Percentiles rank a stretch among this genome's conserved stretches.
These are phyloP conservation scores for Penicillium silybi DNA, from an alignment of 495 filamentous ascomycete genomes.

Conservation along the genomic window DNA sequence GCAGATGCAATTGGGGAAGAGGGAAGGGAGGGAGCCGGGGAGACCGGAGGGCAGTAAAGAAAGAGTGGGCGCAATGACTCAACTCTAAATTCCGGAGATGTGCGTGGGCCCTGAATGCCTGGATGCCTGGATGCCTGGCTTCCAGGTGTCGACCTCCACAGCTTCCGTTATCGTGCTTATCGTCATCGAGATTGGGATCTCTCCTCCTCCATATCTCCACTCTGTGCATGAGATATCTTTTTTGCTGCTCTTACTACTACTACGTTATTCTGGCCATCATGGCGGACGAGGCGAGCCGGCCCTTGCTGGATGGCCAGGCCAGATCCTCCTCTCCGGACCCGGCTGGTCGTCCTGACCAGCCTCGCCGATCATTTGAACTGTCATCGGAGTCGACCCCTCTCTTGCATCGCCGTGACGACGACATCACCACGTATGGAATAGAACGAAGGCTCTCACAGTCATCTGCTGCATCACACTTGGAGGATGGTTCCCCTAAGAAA, in stretches of 20 bases:
- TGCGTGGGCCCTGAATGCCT: background rate
- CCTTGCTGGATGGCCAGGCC: constrained; percentile 26
- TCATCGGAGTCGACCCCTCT: constrained; percentile 45
- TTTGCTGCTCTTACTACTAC: constrained; percentile 4
- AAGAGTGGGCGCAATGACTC: constrained; percentile 19
- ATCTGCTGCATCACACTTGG: background rate
- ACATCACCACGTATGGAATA: constrained; percentile 31
- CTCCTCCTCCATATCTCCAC: constrained; percentile 2
- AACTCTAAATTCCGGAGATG: constrained; percentile 14
- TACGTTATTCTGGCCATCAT: constrained; percentile 19
- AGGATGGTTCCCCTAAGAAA: constrained; percentile 19
- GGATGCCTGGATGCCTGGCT: background rate
- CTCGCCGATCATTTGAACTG: constrained; percentile 29
- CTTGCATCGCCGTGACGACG: constrained; percentile 34
- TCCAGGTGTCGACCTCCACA: constrained; percentile 17
- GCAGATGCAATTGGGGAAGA: constrained; percentile 13
- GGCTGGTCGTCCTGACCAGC: constrained; percentile 10
- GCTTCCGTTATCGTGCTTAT: constrained; percentile 22
- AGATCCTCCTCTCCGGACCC: constrained; percentile 15
- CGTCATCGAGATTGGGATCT: constrained; percentile 18
- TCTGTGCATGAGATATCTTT: background rate
- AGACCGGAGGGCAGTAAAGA: constrained; percentile 3
- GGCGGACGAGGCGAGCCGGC: constrained; percentile 34
- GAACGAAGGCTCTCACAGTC: constrained; percentile 12
- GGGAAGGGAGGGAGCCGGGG: background rate